Percentiles rank a stretch among this genome's conserved stretches.
These are phyloP conservation scores for Colletotrichum australisinense DNA, from an alignment of 2,329 filamentous ascomycete genomes.

Conservation along the genomic window DNA sequence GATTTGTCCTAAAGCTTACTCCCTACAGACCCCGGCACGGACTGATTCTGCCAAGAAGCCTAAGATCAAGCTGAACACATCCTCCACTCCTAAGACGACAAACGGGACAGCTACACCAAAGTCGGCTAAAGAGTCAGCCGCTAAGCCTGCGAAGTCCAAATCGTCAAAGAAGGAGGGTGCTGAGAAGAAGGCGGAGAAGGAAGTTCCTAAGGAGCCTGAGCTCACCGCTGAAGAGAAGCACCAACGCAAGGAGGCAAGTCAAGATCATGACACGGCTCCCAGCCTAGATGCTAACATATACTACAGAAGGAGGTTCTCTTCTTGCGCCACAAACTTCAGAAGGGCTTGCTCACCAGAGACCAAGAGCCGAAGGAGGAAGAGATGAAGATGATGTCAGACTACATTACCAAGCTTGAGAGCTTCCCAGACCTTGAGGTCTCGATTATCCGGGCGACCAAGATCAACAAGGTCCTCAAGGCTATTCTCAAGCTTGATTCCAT, in stretches of 20 bases:
- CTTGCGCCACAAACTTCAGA: slow-evolving; percentile 93
- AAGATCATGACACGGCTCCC: neutral
- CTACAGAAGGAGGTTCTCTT: slow-evolving; percentile 84
- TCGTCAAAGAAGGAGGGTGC: slow-evolving; percentile 63
- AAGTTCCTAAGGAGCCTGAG: slow-evolving; percentile 66
- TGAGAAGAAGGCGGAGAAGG: slow-evolving; percentile 68
- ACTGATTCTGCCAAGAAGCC: slow-evolving; percentile 75
- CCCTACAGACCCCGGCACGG: slow-evolving; percentile 63
- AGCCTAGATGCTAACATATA: slow-evolving; percentile 45
- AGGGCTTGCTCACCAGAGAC: slow-evolving; percentile 89
- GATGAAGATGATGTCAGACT: slow-evolving; percentile 82
- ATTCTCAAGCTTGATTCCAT: slow-evolving; percentile 90
- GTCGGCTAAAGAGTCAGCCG: slow-evolving; percentile 61
- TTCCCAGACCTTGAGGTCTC: slow-evolving; percentile 84
- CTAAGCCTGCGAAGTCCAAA: slow-evolving; percentile 66
- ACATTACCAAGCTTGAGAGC: slow-evolving; percentile 83
- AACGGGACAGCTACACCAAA: slow-evolving; percentile 71
- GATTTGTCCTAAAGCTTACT: neutral
- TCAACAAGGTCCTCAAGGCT: slow-evolving; percentile 97
- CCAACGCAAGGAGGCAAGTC: slow-evolving; percentile 67
- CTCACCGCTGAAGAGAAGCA: slow-evolving; percentile 68
- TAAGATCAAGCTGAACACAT: slow-evolving; percentile 73
- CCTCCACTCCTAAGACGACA: slow-evolving; percentile 75
- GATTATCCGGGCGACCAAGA: slow-evolving; percentile 93
- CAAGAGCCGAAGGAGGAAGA: slow-evolving; percentile 87